A percentile compares a stretch with the other conserved stretches of the same genome.
These are phyloP conservation scores for Schizosaccharomyces versatilis DNA, from an alignment of 1,139 yeast species.

Conservation along the genomic window DNA sequence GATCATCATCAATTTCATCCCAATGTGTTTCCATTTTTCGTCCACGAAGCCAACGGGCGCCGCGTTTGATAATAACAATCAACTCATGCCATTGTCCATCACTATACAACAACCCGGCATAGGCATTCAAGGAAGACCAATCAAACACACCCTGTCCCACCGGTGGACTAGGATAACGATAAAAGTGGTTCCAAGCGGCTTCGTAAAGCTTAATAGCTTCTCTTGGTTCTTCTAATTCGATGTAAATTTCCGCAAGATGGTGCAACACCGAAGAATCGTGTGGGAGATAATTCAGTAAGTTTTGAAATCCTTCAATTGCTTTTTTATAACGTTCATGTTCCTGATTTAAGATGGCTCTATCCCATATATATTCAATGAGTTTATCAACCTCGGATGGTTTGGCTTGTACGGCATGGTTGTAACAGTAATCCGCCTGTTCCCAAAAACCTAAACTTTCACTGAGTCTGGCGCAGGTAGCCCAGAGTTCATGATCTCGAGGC, in stretches of 20 bases:
- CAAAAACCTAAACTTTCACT: slow-evolving; percentile 49
- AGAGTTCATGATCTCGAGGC: slow-evolving; percentile 54
- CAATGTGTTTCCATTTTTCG: slow-evolving; percentile 53
- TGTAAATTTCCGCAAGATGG: slow-evolving; percentile 56
- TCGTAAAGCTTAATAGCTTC: slow-evolving; percentile 68
- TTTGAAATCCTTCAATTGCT: slow-evolving; percentile 45
- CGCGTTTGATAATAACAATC: slow-evolving; percentile 39
- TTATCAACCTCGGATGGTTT: slow-evolving; percentile 34
- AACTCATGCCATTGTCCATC: slow-evolving; percentile 45
- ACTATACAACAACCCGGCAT: slow-evolving; percentile 54
- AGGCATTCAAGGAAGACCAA: slow-evolving; percentile 73
- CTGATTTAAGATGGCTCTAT: slow-evolving; percentile 21
- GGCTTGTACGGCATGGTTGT: slow-evolving; percentile 45
- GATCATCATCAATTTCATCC: slow-evolving; percentile 55
- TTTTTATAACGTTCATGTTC: slow-evolving; percentile 19
- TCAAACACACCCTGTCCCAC: slow-evolving; percentile 26
- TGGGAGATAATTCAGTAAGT: slow-evolving; percentile 35
- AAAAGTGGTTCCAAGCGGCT: slow-evolving; percentile 36
- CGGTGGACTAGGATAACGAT: slow-evolving; percentile 17
- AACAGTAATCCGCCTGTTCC: slow-evolving; percentile 69
- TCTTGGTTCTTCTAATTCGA: slow-evolving; percentile 47
- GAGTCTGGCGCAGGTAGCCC: slow-evolving; percentile 66
- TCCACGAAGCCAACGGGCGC: slow-evolving; percentile 64
- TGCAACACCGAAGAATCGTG: slow-evolving; percentile 38
- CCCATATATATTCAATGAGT: slow-evolving; percentile 16